A percentile compares a stretch with the other conserved stretches of the same genome.
Conservation (phyloP, 2,329 filamentous ascomycete genomes). For the Fusarium papillatum region DNA sequence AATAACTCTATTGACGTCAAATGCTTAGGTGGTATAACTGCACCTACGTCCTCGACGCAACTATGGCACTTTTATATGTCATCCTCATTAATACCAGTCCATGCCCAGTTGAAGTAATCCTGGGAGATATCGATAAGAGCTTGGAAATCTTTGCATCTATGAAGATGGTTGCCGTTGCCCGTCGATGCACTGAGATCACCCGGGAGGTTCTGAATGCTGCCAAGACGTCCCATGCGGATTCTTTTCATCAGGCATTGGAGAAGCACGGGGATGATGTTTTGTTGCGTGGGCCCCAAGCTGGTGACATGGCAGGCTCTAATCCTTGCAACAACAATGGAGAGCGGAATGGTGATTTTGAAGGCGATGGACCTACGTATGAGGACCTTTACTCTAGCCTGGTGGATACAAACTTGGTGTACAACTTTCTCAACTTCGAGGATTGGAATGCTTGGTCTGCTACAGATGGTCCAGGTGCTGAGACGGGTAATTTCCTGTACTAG, state of each 20-base stretch:
- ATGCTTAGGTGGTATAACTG: slow-evolving; percentile 21
- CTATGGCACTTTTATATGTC: slow-evolving; percentile 21
- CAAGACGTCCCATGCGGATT: neutral
- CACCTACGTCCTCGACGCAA: slow-evolving; percentile 20
- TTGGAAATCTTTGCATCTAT: slow-evolving; percentile 19
- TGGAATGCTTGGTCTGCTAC: neutral
- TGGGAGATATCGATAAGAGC: slow-evolving; percentile 16
- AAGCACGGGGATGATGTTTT: neutral
- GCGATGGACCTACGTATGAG: neutral
- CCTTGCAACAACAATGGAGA: neutral
- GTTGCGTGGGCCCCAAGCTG: neutral
- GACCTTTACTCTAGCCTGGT: neutral
- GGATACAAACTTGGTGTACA: neutral
- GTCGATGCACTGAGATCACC: slow-evolving; percentile 13
- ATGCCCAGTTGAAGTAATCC: neutral
- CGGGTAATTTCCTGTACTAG: neutral
- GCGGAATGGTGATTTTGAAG: neutral
- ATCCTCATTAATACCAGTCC: slow-evolving; percentile 6
- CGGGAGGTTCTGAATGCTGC: slow-evolving; percentile 6
- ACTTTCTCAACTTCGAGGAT: neutral
- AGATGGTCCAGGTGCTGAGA: neutral
- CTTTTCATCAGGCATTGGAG: neutral
- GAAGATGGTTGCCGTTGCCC: slow-evolving; percentile 16
- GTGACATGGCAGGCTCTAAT: neutral
- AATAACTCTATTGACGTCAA: neutral